Base-by-base conservation (phyloP, 352 stramenopile species). In the Pythium scleroteichum region DNA sequence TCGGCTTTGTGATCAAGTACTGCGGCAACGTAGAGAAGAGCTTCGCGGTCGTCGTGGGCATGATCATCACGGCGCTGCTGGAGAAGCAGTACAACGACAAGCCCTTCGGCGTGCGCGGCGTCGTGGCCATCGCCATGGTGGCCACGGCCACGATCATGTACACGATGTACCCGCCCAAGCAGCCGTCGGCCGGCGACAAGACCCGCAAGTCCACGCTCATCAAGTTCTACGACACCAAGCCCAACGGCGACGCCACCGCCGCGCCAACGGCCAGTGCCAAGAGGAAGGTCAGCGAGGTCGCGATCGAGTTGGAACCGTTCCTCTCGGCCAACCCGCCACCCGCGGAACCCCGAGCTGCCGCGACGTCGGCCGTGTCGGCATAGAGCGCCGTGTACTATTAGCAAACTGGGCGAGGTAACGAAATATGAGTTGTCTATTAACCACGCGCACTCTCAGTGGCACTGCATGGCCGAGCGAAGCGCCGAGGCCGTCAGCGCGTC, bases 1-100 rank as follows among this genome's bases (percentile, higher is more conserved):
- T 94, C 19, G 85, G 82, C 14, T 90, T 91, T 53, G 85, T 95
- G 32, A 95, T 92, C 64, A 89, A 90, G 68, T 76, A 92, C 70
- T 91, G 81, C 38, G 85, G 85, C 8, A 93, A 92, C 62, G 82
- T 95, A 20, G 79, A 92, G 51, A 92, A 93, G 67, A 88, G 73
- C 64, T 93, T 95, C 57, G 82, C 82, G 0, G 85, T 93, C 16
- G 85, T 95, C 32, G 69, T 78, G 20, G 85, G 85, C 14, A 91
- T 93, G 75, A 77, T 88, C 55, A 85, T 93, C 52, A 92, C 83
- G 16, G 85, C 85, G 20, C 50, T 84, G 39, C 58, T 90, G 23
- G 80, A 94, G 68, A 82, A 72, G 22, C 58, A 80, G 51, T 84
- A 79, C 62, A 91, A 91, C 60, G 71, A 67, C 24, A 94, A 90